Conservation (phyloP, 257 asterid genomes). For the Jaltomata sinuosa region DNA sequence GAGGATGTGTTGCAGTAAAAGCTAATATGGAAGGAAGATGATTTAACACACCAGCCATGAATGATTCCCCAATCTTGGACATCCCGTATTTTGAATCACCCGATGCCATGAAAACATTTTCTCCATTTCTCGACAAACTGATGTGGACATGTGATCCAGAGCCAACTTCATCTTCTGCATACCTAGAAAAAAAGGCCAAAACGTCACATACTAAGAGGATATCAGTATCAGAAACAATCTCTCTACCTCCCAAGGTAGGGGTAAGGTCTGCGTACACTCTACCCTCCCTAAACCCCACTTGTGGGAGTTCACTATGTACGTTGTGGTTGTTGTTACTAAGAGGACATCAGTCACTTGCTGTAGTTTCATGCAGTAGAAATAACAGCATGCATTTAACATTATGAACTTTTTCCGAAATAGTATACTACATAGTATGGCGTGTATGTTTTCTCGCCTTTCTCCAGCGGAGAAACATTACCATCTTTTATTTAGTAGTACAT, state of each 20-base stretch:
- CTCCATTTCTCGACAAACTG: constrained; percentile 65
- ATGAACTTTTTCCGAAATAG: background rate
- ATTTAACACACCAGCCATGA: constrained; percentile 91
- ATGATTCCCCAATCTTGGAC: constrained; percentile 67
- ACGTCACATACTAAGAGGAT: background rate
- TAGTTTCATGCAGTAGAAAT: background rate
- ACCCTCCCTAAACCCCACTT: too few species aligned
- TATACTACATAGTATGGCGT: background rate
- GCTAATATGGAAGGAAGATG: constrained; percentile 92
- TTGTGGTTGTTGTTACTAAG: too few species aligned
- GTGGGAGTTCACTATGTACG: too few species aligned
- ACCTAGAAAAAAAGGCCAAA: constrained; percentile 27
- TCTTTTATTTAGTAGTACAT: background rate
- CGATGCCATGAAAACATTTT: constrained; percentile 57
- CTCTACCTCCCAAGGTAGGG: background rate
- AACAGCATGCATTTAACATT: background rate
- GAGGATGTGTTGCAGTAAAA: constrained; percentile 87
- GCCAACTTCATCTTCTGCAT: constrained; percentile 62
- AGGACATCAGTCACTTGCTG: background rate
- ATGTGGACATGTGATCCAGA: constrained; percentile 91
- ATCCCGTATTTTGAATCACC: constrained; percentile 55
- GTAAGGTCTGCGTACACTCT: too few species aligned
- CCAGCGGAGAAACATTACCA: background rate
- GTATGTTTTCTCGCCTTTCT: background rate
- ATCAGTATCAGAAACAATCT: background rate